A percentile compares a stretch with the other conserved stretches of the same genome.
These are phyloP conservation scores for Petrea volubilis DNA, from an alignment of 257 asterid genomes.

Conservation along the genomic window DNA sequence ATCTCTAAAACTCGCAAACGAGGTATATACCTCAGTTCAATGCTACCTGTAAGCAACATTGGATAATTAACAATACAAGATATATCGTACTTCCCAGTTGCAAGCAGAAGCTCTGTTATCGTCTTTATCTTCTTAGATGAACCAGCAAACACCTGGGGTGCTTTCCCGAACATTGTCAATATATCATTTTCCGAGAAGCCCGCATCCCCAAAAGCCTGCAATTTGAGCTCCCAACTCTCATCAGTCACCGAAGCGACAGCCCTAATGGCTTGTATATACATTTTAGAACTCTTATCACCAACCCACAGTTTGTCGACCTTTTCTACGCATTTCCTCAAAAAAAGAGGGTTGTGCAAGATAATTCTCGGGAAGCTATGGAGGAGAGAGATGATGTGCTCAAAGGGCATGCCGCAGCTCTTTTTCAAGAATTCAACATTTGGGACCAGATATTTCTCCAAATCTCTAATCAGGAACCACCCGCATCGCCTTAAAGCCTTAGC, in stretches of 20 bases:
- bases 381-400: background rate
- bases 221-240: background rate
- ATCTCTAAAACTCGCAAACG: background rate
- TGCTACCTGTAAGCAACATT: background rate
- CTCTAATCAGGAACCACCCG: conserved; percentile 16
- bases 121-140: conserved; percentile 19
- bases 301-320: conserved; percentile 21
- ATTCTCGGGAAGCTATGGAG: conserved; percentile 28
- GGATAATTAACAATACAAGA: background rate
- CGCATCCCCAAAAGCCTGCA: background rate
- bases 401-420: conserved; percentile 31
- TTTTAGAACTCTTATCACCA: background rate
- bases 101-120: background rate
- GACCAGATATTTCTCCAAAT: conserved; percentile 24
- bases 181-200: conserved; percentile 1
- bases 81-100: conserved; percentile 5
- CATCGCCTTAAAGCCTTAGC: background rate
- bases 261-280: conserved; percentile 9
- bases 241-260: background rate
- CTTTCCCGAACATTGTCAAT: background rate
- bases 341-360: conserved; percentile 18
- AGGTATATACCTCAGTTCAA: conserved; percentile 17
- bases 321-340: conserved; percentile 23
- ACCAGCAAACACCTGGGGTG: background rate
- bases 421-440: conserved; percentile 34